Evolutionary conservation across 1,139 yeast genomes (phyloP).

Genomic region (Arxiozyma bovina): DNA sequence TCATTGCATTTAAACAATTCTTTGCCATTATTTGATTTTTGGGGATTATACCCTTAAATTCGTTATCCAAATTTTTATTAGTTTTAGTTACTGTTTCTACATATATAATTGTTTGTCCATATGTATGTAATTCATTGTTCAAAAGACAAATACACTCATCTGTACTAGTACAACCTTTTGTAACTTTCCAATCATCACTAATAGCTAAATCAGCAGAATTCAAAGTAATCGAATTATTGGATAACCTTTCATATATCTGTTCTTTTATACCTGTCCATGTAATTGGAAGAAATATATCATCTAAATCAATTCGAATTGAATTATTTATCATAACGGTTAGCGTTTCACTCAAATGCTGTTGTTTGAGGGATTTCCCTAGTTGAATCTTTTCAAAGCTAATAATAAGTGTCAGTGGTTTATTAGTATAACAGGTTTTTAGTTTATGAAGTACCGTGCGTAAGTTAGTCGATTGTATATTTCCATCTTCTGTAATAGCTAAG

Average conservation of each 20-base stretch:
- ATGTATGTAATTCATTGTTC: background rate
- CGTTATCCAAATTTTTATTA: background rate
- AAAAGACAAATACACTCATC: background rate
- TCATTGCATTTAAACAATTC: conserved; percentile 1
- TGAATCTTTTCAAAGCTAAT: background rate
- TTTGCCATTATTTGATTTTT: background rate
- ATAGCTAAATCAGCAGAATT: background rate
- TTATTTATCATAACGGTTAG: background rate
- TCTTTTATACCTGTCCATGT: background rate
- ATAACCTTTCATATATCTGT: background rate
- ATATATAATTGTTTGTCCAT: background rate
- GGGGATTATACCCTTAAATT: background rate
- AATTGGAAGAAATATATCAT: background rate
- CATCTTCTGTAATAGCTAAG: background rate
- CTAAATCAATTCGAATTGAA: background rate
- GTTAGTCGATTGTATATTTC: background rate
- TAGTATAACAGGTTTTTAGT: background rate
- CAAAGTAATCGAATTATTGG: background rate
- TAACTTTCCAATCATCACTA: background rate
- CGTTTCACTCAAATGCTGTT: no score
- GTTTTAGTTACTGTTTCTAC: background rate
- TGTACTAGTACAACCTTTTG: background rate
- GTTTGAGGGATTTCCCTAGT: background rate
- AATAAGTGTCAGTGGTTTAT: background rate
- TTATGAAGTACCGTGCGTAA: no score